Base-by-base conservation (phyloP, 768 basidiomycete species). In the Antrodiella citrinella region DNA sequence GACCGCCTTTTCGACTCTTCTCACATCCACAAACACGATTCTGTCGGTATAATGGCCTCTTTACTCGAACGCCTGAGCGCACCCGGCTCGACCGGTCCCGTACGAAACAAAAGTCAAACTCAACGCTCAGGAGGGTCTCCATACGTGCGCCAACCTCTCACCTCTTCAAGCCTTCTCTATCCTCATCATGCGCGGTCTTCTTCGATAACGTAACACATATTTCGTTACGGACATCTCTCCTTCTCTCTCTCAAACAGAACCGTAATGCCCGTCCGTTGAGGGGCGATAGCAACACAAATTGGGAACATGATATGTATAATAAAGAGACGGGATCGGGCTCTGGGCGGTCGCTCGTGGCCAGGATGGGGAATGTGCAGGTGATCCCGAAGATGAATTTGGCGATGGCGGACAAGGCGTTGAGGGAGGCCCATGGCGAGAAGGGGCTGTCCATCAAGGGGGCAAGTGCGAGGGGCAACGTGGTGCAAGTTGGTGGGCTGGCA, bases 401-500 rank as follows among this genome's bases (percentile, higher is more conserved):
- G 15, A 73, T 82, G 41, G 77, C 77, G 12, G 76, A 81, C 51
- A 78, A 75, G 57, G 84, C 84, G 13, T 70, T 86, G 18, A 71
- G 75, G 44, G 83, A 84, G n/a, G 83, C 81, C 25, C 75, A 74
- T 0, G 64, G 62, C 10, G 54, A 50, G 57, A 59, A 53, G 54
- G 67, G 70, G 19, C 62, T 87, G 12, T 73, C 72, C 11, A 87
- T 89, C 67, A 86, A 86, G 63, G 86, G 86, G 12, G 86, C 86
- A 7, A 72, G 79, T 61, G 67, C 73, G 38, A 63, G 59, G 22
- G 80, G 81, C 13, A 87, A 86, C 56, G 79, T 85, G 26, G 80
- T 92, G 0, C 79, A 89, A 61, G 82, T 92, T 20, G 72, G 78
- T 2, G 87, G 86, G 2, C 67, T 92, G 20, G 84, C 83, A 9